Percentiles rank a stretch among this genome's conserved stretches.
phyloP scores from a whole-genome alignment of 768 basidiomycete species.

The Leucosporidium scottii region DNA sequence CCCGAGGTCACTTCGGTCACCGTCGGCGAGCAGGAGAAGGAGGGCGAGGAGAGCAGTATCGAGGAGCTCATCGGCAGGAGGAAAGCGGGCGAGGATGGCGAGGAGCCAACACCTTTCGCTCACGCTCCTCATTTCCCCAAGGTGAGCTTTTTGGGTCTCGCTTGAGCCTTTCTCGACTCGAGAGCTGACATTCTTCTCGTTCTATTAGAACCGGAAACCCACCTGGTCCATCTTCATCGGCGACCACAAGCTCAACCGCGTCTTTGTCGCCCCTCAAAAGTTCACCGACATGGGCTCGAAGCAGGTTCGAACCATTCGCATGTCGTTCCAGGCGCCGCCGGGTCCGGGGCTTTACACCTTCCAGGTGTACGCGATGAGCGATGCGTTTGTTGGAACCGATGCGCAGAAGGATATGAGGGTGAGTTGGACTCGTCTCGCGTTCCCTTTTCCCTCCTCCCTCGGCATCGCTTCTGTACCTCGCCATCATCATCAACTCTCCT shows the following conservation, averaged over 20 bases:
- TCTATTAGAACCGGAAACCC: conserved; percentile 68
- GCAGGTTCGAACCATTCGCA: conserved; percentile 73
- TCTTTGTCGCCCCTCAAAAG: conserved; percentile 43
- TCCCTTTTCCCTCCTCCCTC: conserved; percentile 1
- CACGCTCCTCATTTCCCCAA: conserved; percentile 91
- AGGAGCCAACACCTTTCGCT: conserved; percentile 47
- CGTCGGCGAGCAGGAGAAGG: conserved; percentile 41
- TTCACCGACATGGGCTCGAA: conserved; percentile 46
- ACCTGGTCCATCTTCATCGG: conserved; percentile 63
- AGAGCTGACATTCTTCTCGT: background rate
- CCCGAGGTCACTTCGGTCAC: conserved; percentile 38
- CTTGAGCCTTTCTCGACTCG: background rate
- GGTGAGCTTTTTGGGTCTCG: conserved; percentile 49
- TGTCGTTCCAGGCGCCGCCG: conserved; percentile 92
- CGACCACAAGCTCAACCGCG: conserved; percentile 38
- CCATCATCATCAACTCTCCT: background rate
- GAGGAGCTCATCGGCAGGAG: conserved; percentile 61
- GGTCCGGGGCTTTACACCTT: conserved; percentile 77
- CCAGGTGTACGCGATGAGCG: conserved; percentile 76
- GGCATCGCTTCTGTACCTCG: conserved; percentile 26
- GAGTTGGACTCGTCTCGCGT: conserved; percentile 40
- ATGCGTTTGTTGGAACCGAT: conserved; percentile 82
- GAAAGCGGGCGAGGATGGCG: conserved; percentile 48
- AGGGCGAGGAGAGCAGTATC: conserved; percentile 57
- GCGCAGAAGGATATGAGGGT: conserved; percentile 63